A percentile compares a stretch with the other conserved stretches of the same genome.
Conservation (phyloP, 2,329 filamentous ascomycete genomes). For the Aspergillus ruber region DNA sequence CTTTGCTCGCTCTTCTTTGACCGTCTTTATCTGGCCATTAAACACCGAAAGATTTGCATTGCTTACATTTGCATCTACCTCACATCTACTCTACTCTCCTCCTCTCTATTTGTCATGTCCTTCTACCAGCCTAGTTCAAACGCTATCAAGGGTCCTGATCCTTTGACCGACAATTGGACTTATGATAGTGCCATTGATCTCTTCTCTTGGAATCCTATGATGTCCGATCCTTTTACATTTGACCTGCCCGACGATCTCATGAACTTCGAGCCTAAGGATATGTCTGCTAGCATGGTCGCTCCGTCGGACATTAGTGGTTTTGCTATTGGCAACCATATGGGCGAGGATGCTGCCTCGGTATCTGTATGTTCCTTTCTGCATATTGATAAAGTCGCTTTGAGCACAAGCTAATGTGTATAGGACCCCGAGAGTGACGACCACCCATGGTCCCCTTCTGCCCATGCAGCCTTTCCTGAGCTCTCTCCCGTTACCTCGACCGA, state of each 20-base stretch:
- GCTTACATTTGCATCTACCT: neutral
- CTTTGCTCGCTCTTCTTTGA: neutral
- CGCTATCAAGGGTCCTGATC: conserved; percentile 23
- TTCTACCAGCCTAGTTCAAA: no score
- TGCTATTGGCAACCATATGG: conserved; percentile 21
- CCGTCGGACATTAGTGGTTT: conserved; percentile 26
- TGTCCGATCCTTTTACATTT: conserved; percentile 24
- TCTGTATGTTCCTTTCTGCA: neutral
- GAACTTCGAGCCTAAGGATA: conserved; percentile 23
- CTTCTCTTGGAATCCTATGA: conserved; percentile 25
- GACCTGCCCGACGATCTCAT: conserved; percentile 25
- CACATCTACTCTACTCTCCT: neutral
- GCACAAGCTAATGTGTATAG: conserved; percentile 10
- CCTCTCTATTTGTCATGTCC: no score
- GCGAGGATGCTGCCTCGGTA: conserved; percentile 23
- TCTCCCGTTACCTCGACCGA: conserved; percentile 6
- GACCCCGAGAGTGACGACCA: conserved; percentile 31
- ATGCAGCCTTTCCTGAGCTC: conserved; percentile 13
- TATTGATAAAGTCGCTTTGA: neutral
- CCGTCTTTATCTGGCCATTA: neutral
- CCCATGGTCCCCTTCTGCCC: conserved; percentile 20
- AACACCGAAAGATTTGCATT: neutral
- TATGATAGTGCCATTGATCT: conserved; percentile 30
- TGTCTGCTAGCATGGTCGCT: conserved; percentile 24
- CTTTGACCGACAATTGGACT: conserved; percentile 29